Evolutionary conservation across 352 stramenopile genomes (phyloP), one percentile per base, ranked within the genome.

Genomic region (Thalassiosira pacifica): DNA sequence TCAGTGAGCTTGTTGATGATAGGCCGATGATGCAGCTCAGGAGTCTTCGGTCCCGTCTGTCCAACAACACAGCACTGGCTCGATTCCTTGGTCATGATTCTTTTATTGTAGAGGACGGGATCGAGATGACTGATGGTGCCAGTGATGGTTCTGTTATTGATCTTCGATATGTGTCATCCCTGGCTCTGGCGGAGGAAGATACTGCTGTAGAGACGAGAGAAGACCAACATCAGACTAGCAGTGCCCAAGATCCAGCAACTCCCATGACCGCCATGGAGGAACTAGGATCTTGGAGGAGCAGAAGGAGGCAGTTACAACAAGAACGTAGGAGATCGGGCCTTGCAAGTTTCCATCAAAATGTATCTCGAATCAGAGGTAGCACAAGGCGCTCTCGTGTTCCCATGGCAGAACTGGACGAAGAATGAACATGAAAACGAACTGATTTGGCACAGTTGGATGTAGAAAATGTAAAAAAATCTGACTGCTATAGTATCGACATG

Each of bases 1-100:
- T 90, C 0, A 71, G 45, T 5, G 84, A 90, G 16, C 75, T 90
- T 22, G 79, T 90, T 42, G 84, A 90, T 64, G 84, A 90, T 75
- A n/a, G 61, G 45, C 79, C 84, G 1, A 79, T 90, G 55, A 72
- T 87, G 42, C 83, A 89, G 42, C 59, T 90, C 6, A 48, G 75
- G 53, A 80, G 74, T 65, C 68, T 90, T 57, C 60, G 79, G 34
- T 90, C 79, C 64, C 71, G 75, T 57, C 34, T 76, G 34, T 61
- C 61, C 6, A 64, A 45, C 31, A 61, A 53, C 16, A 65, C 76
- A 34, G 59, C 77, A 16, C 77, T 90, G 29, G 59, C 69, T 32
- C 67, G 76, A 65, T 87, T 90, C 60, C 32, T 86, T 45, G 69
- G 42, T 18, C 29, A 65, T 64, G 52, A 72, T 34, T 26, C 45